Evolutionary conservation across 306 rosid genomes (phyloP).

Genomic region (Datisca glomerata): DNA sequence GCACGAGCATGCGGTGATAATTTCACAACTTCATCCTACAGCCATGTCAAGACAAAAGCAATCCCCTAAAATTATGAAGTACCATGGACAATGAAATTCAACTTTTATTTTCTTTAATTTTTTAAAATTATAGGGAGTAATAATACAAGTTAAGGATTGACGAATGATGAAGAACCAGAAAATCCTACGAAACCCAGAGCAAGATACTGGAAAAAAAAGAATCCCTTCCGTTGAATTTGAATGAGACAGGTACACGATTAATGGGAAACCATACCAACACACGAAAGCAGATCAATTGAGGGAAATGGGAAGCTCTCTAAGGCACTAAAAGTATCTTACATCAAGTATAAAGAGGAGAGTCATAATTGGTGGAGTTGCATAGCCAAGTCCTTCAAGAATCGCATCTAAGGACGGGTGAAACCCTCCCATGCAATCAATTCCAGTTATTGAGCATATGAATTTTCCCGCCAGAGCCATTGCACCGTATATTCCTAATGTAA

Average conservation of each 20-base stretch:
- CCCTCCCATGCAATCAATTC: constrained; percentile 78
- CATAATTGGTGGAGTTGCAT: constrained; percentile 93
- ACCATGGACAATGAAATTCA: neutral
- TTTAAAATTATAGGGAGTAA: too few species aligned
- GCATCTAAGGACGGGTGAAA: constrained; percentile 77
- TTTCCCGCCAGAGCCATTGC: constrained; percentile 90
- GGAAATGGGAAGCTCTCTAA: neutral
- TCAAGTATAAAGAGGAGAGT: constrained; percentile 89
- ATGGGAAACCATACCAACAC: neutral
- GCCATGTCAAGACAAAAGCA: constrained; percentile 4
- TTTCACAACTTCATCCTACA: constrained; percentile 92
- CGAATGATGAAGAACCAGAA: too few species aligned
- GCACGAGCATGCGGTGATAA: constrained; percentile 95
- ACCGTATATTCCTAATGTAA: constrained; percentile 68
- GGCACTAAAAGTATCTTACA: constrained; percentile 35
- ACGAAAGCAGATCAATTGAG: neutral
- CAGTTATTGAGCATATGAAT: constrained; percentile 75
- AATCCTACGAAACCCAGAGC: too few species aligned
- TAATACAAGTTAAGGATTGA: too few species aligned
- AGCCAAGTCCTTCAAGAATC: constrained; percentile 75
- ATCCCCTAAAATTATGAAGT: neutral
- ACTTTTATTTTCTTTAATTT: too few species aligned
- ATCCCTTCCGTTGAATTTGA: neutral
- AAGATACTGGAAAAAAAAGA: neutral
- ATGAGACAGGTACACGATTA: neutral